These are phyloP conservation scores for Ormosia semicastrata DNA, from an alignment of 306 rosid species.

Conservation along the genomic window DNA sequence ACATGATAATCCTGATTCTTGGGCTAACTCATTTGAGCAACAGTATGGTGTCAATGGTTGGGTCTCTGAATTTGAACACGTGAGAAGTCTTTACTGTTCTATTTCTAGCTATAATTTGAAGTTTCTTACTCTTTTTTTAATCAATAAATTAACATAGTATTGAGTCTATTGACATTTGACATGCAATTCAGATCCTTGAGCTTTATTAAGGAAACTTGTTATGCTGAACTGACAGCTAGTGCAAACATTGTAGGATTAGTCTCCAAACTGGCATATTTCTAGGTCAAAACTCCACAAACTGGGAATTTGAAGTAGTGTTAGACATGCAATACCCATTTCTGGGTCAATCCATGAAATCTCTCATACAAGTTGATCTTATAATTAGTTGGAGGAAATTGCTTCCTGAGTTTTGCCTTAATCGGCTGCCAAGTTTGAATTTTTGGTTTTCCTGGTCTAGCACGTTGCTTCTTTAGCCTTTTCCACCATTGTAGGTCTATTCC, in stretches of 20 bases:
- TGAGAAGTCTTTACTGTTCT: constrained; percentile 29
- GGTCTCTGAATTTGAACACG: constrained; percentile 96
- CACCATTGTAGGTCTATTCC: neutral
- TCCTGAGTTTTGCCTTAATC: neutral
- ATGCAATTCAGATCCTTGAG: constrained; percentile 6
- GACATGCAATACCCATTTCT: constrained; percentile 9
- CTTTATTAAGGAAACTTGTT: constrained; percentile 19
- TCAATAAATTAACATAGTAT: neutral
- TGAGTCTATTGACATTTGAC: neutral
- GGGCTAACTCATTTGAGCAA: constrained; percentile 90
- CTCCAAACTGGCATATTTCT: neutral
- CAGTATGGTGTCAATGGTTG: constrained; percentile 87
- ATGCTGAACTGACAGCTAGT: neutral
- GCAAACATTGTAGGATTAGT: neutral
- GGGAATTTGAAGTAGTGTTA: constrained; percentile 5
- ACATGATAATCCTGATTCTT: constrained; percentile 64
- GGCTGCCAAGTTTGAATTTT: neutral
- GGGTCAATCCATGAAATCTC: constrained; percentile 4
- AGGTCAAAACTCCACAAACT: neutral
- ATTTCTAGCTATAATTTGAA: constrained; percentile 5
- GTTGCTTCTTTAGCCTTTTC: neutral
- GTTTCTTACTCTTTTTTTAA: neutral
- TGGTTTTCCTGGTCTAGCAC: constrained; percentile 11
- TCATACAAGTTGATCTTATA: neutral
- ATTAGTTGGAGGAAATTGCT: neutral